Conservation (phyloP, 345 rosid genomes). For the Brassica nigra region DNA sequence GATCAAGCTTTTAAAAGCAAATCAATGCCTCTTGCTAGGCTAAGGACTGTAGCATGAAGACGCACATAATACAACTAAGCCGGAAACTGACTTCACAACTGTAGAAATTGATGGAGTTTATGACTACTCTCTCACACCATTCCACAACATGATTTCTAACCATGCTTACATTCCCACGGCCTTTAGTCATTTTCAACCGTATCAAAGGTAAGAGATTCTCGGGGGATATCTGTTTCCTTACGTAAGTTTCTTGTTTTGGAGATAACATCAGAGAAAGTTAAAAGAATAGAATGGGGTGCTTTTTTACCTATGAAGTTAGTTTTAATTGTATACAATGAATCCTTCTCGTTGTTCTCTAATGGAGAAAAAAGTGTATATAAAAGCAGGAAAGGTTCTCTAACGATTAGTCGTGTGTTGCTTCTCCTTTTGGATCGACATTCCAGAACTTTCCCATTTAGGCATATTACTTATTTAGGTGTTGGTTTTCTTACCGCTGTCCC, state of each 20-base stretch:
- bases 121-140: slow-evolving; percentile 57
- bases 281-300: slow-evolving; percentile 16
- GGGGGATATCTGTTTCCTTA: slow-evolving; percentile 4
- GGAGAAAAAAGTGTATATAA: not conserved
- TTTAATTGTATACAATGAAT: slow-evolving; percentile 23
- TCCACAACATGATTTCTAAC: slow-evolving; percentile 36
- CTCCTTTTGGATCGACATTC: not conserved
- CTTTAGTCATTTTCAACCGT: slow-evolving; percentile 1
- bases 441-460: not conserved
- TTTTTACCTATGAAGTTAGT: not conserved
- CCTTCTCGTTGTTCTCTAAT: not conserved
- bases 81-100: slow-evolving; percentile 61
- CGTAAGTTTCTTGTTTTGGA: slow-evolving; percentile 2
- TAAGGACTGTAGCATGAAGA: slow-evolving; percentile 83
- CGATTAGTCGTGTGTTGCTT: not conserved
- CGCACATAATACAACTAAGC: slow-evolving; percentile 75
- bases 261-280: not conserved
- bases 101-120: slow-evolving; percentile 63
- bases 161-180: slow-evolving; percentile 31
- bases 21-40: slow-evolving; percentile 49
- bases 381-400: not conserved
- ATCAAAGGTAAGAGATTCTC: not conserved
- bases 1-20: slow-evolving; percentile 8
- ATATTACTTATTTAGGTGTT: not conserved
- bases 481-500: not conserved